Base-by-base conservation (phyloP, 768 basidiomycete genomes). In the Rhodocollybia butyracea region DNA sequence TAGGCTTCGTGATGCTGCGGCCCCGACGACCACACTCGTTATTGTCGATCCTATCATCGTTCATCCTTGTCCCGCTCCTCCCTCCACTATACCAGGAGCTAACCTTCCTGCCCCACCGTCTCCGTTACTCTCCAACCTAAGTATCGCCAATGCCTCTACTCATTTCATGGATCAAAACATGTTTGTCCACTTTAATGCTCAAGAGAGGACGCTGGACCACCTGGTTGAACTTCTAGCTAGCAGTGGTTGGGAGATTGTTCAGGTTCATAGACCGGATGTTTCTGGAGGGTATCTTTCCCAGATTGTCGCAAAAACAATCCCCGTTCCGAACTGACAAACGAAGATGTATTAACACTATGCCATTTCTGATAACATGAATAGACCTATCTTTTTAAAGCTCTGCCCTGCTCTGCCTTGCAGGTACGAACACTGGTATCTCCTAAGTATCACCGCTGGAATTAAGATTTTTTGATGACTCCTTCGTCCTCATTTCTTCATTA, bases 1-100 rank as follows among this genome's bases (percentile, higher is more conserved):
- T 19, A 60, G 65, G n/a, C 61, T 72, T 3, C 61, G 67, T 24
- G 62, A 39, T 5, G 68, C 65, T 2, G 69, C 71, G 8, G 26
- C 42, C 2, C 56, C 65, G 0, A 40, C 38, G 1, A 70, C 70
- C 2, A 61, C 58, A 50, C 63, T 72, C 11, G 46, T 72, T 24
- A 32, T 70, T 17, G 50, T 63, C 27, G 69, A 70, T 34, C 27
- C 48, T 13, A 50, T 50, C 24, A 50, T 50, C 17, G 36, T 59
- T 3, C 45, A 57, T 19, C 59, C 59, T 3, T 56, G 55, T 30
- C 56, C 57, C 12, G 56, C 46, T 41, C 47, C 58, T 53, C 30
- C 36, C 21, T 21, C 41, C 24, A 22, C 40, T 15, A 27, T 29
- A 38, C 34, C 22, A 26, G 51, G 39, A 3, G 51, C 51, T 10